phyloP scores from a whole-genome alignment of 176 grass and related monocot genomes.

The Zoysia pacifica region DNA sequence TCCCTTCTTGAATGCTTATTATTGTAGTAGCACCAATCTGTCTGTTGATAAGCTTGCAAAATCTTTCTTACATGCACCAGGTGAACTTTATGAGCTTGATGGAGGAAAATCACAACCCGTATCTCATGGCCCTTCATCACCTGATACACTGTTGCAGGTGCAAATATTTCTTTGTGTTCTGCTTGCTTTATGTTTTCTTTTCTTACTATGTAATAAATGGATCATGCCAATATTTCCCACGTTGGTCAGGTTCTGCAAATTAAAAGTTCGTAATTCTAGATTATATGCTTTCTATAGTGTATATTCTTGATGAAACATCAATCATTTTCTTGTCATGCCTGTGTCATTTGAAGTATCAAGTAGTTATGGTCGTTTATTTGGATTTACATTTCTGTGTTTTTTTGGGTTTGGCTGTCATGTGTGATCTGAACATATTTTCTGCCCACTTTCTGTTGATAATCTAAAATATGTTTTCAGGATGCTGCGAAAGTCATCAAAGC shows the following conservation, averaged over 20 bases:
- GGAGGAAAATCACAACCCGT: constrained; percentile 73
- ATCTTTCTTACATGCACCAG: constrained; percentile 39
- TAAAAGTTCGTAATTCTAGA: background rate
- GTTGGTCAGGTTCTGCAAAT: background rate
- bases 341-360: constrained; percentile 20
- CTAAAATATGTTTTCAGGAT: constrained; percentile 48
- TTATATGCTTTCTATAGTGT: background rate
- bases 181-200: constrained; percentile 24
- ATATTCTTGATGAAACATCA: background rate
- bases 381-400: background rate
- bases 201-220: background rate
- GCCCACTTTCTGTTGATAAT: background rate
- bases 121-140: constrained; percentile 75
- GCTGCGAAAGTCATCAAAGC: constrained; percentile 73
- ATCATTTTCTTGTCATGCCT: constrained; percentile 8
- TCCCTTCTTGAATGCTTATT: background rate
- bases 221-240: background rate
- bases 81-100: constrained; percentile 95
- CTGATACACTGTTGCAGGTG: constrained; percentile 80
- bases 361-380: constrained; percentile 6
- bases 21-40: background rate
- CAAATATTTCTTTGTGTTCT: constrained; percentile 17
- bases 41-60: constrained; percentile 1
- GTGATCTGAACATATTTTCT: background rate
- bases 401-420: background rate